Conservation (phyloP, 73 alveolate genomes). For the Paraurostyla sp. region DNA sequence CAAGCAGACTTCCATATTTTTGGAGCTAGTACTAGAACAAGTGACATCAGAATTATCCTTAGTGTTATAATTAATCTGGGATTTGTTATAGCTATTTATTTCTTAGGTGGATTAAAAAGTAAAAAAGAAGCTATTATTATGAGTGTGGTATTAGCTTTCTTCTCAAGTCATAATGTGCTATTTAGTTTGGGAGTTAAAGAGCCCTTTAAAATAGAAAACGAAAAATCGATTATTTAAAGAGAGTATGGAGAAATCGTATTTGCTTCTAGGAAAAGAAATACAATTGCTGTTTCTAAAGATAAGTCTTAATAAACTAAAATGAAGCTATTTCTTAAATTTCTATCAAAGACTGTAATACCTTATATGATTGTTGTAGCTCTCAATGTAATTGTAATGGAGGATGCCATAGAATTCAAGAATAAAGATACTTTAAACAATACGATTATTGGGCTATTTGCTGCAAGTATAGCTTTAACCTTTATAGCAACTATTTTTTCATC, state of each 20-base stretch:
- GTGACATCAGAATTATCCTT: slow-evolving; percentile 40
- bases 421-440: neutral
- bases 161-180: slow-evolving; percentile 34
- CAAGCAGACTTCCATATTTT: slow-evolving; percentile 43
- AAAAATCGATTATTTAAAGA: neutral
- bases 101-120: neutral
- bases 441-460: slow-evolving; percentile 25
- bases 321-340: neutral
- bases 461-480: neutral
- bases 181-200: neutral
- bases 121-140: neutral
- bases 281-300: neutral
- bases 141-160: slow-evolving; percentile 3
- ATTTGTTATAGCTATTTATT: neutral
- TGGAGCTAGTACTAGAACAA: slow-evolving; percentile 61
- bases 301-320: neutral
- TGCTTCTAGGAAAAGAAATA: neutral
- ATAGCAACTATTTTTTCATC: neutral
- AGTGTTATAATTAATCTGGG: slow-evolving; percentile 9
- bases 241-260: slow-evolving; percentile 16
- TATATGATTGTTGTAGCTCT: neutral
- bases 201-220: slow-evolving; percentile 19
- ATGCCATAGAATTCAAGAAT: neutral
- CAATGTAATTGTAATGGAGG: neutral
- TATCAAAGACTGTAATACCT: neutral